Base-by-base conservation (phyloP, 805 yeast genomes). In the Groenewaldozyma tartarivorans region DNA sequence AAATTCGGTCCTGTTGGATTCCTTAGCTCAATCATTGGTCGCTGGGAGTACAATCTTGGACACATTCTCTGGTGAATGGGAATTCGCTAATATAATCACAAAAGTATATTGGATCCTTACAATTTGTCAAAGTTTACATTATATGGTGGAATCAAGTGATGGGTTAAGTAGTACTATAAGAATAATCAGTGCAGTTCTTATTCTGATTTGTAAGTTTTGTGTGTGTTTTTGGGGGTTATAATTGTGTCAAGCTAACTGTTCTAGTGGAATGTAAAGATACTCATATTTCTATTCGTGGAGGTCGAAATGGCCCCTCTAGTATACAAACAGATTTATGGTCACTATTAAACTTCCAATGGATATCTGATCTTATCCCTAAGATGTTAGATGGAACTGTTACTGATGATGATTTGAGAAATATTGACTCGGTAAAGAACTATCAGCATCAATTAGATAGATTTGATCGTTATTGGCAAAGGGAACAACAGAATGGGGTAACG, bases 321-420 rank as follows among this genome's bases (percentile, higher is more conserved):
- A 24, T 7, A 24, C 29, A 24, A 24, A 24, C 29, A 7, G 13
- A 13, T 24, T 24, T 24, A 13, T 24, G 29, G 29, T 24, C 29
- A 9, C 13, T 24, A 13, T 7, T 36, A n/a, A 36, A 16, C 19
- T 36, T 36, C 15, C 20, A 27, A n/a, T 36, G 39, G 39, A 19
- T 36, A 5, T 15, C 36, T 9, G 33, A 24, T 7, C 39, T 36
- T 9, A 22, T 36, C 9, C 39, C 16, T 15, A 30, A 20, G 7
- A 27, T 24, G 16, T 18, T n/a, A 9, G 19, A 18, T n/a, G 24
- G 33, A 19, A 11, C 5, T 7, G 9, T 36, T 16, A 18, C 15
- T 5, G 33, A 21, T 11, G 16, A n/a, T 19, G 39, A 36, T 21
- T 13, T 36, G n/a, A 16, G 11, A 13, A 24, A 16, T 21, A n/a